Evolutionary conservation across 768 basidiomycete genomes (phyloP), one percentile per base, ranked within the genome.

Genomic region (Mycena albidolilacea): DNA sequence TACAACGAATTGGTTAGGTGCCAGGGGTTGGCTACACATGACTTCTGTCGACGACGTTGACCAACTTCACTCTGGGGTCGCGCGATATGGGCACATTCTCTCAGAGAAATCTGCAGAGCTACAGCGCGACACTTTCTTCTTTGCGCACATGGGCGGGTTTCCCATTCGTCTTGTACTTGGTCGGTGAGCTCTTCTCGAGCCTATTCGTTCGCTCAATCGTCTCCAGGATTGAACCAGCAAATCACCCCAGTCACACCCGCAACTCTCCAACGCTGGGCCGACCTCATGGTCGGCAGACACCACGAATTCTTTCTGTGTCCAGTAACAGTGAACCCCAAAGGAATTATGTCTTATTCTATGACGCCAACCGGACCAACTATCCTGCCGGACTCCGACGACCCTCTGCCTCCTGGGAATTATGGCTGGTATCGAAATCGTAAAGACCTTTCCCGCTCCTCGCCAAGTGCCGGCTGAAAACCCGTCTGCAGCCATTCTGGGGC

Each of bases 121-220:
- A 6, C 37, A 62, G n/a, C 60, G 68, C 3, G 68, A 69, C 60
- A 69, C 68, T n/a, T 69, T 62, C 30, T 50, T 69, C 52, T 69
- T 69, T 12, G 41, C 44, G 21, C 14, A 11, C 35, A 39, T 9
- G 17, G 48, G 15, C 9, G 5, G 2, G 10, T 19, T 15, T 10
- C 59, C 59, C 5, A 69, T 17, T 7, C 43, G 30, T 15, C 68
- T 69, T 43, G 23, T 69, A 5, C 46, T 69, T 52, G 64, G 64
- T 65, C n/a, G 10, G 9, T 39, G 19, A 15, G 23, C 23, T 23
- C 23, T 23, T 23, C 23, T 17, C 19, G 5, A 23, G 30, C 6
- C 11, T 14, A 38, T 14, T 7, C 30, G 11, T 2, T 41, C 38
- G 21, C 64, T 54, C 10, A n/a, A 11, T 52, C 12, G 4, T 7